Conservation (phyloP, 306 rosid genomes). For the Gillenia trifoliata region DNA sequence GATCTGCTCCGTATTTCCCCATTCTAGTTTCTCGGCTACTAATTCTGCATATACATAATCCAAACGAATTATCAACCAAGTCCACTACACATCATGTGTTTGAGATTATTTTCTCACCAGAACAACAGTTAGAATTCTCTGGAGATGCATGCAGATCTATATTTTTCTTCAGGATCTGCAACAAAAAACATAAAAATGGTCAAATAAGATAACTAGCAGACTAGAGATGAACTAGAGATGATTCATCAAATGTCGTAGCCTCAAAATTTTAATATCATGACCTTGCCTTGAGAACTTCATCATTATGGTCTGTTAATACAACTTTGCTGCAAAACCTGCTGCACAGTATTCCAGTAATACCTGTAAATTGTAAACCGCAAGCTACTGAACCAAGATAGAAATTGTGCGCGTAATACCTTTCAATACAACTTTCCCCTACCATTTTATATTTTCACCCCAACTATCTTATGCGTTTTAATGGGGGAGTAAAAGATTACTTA, state of each 20-base stretch:
- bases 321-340: slow-evolving; percentile 76
- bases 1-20: slow-evolving; percentile 78
- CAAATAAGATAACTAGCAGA: slow-evolving; percentile 9
- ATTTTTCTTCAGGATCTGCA: slow-evolving; percentile 80
- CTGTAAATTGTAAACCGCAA: slow-evolving; percentile 32
- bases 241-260: slow-evolving; percentile 10
- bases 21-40: slow-evolving; percentile 73
- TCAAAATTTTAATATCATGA: slow-evolving; percentile 23
- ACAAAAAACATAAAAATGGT: slow-evolving; percentile 23
- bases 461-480: neutral
- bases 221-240: slow-evolving; percentile 14
- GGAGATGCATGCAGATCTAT: slow-evolving; percentile 71
- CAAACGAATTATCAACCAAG: slow-evolving; percentile 1
- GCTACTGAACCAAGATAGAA: slow-evolving; percentile 7
- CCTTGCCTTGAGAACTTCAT: slow-evolving; percentile 87
- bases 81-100: slow-evolving; percentile 6
- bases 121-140: slow-evolving; percentile 30
- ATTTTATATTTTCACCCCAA: no score
- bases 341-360: slow-evolving; percentile 81
- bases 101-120: slow-evolving; percentile 47
- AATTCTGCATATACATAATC: slow-evolving; percentile 40
- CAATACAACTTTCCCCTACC: neutral
- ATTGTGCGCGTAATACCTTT: slow-evolving; percentile 63
- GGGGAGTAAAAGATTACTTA: neutral
- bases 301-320: slow-evolving; percentile 84